phyloP scores from a whole-genome alignment of 352 stramenopile genomes.

The Phytophthora sp. region DNA sequence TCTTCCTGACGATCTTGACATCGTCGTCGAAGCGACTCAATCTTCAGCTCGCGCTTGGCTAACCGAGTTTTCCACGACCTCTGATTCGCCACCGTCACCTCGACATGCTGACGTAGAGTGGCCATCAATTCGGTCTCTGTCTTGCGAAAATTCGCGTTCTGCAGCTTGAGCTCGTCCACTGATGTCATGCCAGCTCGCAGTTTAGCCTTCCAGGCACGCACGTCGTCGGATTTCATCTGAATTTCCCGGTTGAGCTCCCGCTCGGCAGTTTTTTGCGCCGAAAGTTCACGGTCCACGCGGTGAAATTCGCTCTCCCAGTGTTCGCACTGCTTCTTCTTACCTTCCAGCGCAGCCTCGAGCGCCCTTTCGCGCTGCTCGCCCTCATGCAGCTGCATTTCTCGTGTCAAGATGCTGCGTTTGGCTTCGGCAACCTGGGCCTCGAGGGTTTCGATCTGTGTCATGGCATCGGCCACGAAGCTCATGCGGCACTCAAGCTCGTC shows the following conservation, averaged over 20 bases:
- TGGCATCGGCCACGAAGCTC: constrained; percentile 54
- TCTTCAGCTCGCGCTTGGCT: constrained; percentile 42
- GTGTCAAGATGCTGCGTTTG: constrained; percentile 58
- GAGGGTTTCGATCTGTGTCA: constrained; percentile 47
- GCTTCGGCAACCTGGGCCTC: constrained; percentile 50
- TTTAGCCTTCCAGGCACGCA: constrained; percentile 53
- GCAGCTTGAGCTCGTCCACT: constrained; percentile 45
- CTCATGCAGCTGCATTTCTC: constrained; percentile 69
- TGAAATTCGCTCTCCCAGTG: constrained; percentile 63
- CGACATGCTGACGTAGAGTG: constrained; percentile 27
- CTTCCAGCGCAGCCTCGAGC: constrained; percentile 38
- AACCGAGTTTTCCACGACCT: constrained; percentile 35
- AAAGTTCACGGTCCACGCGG: constrained; percentile 37
- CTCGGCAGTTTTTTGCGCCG: constrained; percentile 22
- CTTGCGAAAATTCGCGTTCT: constrained; percentile 30
- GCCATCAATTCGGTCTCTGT: constrained; percentile 31
- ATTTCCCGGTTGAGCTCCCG: constrained; percentile 18
- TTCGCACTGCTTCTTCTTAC: constrained; percentile 49
- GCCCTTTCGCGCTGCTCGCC: constrained; percentile 42
- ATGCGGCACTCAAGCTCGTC: constrained; percentile 61
- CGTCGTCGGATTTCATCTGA: constrained; percentile 38
- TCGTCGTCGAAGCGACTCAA: constrained; percentile 41
- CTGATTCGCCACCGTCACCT: constrained; percentile 32
- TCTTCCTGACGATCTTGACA: constrained; percentile 35
- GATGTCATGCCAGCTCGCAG: constrained; percentile 38